Conservation (phyloP, 2,329 filamentous ascomycete species). For the Fonsecaea erecta region DNA sequence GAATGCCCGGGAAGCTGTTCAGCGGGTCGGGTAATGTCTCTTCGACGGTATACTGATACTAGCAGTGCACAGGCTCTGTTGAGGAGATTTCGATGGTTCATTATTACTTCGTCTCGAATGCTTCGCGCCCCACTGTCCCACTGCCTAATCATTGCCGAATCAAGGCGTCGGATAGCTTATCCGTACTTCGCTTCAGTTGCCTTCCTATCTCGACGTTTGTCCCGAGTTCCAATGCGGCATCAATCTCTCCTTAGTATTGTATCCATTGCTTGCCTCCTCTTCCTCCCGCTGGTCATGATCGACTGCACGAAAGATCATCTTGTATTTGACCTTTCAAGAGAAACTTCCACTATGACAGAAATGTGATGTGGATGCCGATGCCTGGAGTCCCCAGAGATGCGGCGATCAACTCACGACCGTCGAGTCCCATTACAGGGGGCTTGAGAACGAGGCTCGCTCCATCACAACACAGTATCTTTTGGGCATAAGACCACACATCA, state of each 20-base stretch:
- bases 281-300: neutral
- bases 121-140: neutral
- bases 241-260: neutral
- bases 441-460: neutral
- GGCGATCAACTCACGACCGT: neutral
- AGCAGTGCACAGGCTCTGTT: neutral
- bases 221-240: neutral
- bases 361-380: neutral
- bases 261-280: neutral
- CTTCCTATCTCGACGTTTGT: neutral
- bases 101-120: neutral
- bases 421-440: neutral
- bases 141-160: neutral
- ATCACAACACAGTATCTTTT: neutral
- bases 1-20: constrained; percentile 27
- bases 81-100: neutral
- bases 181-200: neutral
- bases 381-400: neutral
- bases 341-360: no score
- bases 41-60: neutral
- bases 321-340: no score
- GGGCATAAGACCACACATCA: neutral
- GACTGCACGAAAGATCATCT: neutral
- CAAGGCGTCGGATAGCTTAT: neutral
- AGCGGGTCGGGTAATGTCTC: constrained; percentile 30